Evolutionary conservation across 257 asterid species (phyloP), one percentile per base, ranked within the genome.

Genomic region (Primulina tabacum): DNA sequence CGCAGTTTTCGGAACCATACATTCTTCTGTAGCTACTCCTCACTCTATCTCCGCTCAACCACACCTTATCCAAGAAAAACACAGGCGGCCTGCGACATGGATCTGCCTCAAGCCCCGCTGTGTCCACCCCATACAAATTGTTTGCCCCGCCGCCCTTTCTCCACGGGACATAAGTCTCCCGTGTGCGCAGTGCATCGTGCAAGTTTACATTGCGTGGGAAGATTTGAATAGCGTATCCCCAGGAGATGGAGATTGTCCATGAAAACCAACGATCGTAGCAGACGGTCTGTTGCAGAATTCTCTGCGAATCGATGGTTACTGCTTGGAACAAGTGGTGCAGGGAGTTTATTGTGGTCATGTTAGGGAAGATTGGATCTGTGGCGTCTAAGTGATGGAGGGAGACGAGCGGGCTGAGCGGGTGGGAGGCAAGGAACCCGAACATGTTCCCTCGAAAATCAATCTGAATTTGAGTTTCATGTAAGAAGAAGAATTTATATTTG

Each of bases 161-260:
- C 96, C 94, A 88, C 4, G 95, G 78, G 18, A 52, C n/a, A 60
- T 68, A 81, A 6, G 88, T 86, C 73, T 86, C 86, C 8, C 77
- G 87, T 1, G 80, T 76, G 0, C 94, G 88, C 21, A 89, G 47
- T 8, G 78, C 90, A 18, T 85, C 92, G 0, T 80, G 82, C 38
- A 92, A 76, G 69, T 61, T 70, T 17, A 83, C 78, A 32, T 85
- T 71, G 63, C 14, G 80, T 0, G 82, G 87, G 61, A 83, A 80
- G 32, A 92, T 60, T 70, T 90, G 96, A 38, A 90, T 89, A 1
- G 89, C 96, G 20, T 90, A 88, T 53, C 96, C 97, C 98, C 98
- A 92, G 0, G 98, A 90, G 16, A 88, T 80, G 0, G 97, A 92
- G 47, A 92, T 64, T 0, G 97, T 87, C 97, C 92, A 88, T 12